phyloP scores from a whole-genome alignment of 176 grass and related monocot genomes.

The Cymbopogon citratus region DNA sequence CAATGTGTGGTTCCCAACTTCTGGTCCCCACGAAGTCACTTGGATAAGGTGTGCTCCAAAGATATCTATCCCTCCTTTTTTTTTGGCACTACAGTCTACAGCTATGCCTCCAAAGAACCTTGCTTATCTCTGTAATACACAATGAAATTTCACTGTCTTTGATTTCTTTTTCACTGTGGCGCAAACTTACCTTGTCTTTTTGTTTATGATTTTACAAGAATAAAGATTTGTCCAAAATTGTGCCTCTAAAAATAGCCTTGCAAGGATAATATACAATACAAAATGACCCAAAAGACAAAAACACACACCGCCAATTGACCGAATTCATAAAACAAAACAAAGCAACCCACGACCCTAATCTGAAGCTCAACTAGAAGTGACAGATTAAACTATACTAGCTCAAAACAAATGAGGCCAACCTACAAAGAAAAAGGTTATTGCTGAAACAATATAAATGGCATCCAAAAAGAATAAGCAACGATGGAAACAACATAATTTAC shows the following conservation, averaged over 20 bases:
- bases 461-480: not conserved
- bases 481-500: not conserved
- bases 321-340: not conserved
- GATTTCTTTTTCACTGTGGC: not conserved
- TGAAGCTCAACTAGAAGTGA: conserved; percentile 1
- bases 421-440: not conserved
- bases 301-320: not conserved
- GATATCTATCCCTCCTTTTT: conserved; percentile 22
- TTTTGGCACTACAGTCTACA: not conserved
- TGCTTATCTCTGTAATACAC: conserved; percentile 16
- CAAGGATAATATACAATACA: not conserved
- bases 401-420: not conserved
- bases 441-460: not conserved
- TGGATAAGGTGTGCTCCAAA: conserved; percentile 35
- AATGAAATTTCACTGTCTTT: not conserved
- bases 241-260: not conserved
- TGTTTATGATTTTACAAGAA: not conserved
- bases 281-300: not conserved
- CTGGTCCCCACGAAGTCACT: conserved; percentile 33
- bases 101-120: not conserved
- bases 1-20: conserved; percentile 38
- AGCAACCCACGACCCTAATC: not conserved
- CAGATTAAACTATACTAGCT: not conserved
- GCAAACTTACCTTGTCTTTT: not conserved
- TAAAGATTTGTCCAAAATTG: not conserved